These are phyloP conservation scores for Stipa capillata DNA, from an alignment of 176 grass and related monocot genomes.

Conservation along the genomic window DNA sequence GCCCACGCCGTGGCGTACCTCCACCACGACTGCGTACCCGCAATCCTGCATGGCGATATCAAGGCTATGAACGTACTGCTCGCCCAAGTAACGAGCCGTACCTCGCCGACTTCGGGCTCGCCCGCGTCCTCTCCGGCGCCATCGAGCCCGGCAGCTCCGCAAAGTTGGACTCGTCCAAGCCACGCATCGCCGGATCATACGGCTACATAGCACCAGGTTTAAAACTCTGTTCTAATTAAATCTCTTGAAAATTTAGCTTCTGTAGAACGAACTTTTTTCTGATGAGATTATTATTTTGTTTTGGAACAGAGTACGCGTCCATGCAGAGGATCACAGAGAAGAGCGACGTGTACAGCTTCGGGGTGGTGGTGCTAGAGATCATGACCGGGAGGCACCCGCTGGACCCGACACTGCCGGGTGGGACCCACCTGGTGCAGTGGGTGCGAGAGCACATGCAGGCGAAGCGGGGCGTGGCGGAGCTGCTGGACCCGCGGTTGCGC, in stretches of 20 bases:
- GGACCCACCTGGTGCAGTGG: constrained; percentile 79
- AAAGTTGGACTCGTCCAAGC: constrained; percentile 50
- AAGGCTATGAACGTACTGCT: constrained; percentile 95
- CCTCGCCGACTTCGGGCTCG: constrained; percentile 90
- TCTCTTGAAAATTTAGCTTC: not conserved
- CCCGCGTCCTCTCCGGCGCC: constrained; percentile 44
- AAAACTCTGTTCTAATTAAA: not conserved
- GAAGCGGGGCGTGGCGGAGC: constrained; percentile 35
- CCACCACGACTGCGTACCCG: constrained; percentile 93
- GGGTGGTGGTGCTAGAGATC: constrained; percentile 69
- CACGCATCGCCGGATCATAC: constrained; percentile 75
- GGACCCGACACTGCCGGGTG: constrained; percentile 66
- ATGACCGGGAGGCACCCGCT: constrained; percentile 69
- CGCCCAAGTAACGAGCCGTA: constrained; percentile 68
- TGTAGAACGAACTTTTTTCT: not conserved
- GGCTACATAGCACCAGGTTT: constrained; percentile 93
- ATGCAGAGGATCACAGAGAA: constrained; percentile 87
- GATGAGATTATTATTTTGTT: not conserved
- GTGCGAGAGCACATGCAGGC: constrained; percentile 63
- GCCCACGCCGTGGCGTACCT: constrained; percentile 83
- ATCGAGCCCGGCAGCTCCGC: constrained; percentile 3
- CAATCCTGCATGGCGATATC: constrained; percentile 83
- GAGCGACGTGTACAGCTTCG: constrained; percentile 92
- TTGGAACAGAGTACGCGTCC: constrained; percentile 60
- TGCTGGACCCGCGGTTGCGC: constrained; percentile 67